Evolutionary conservation across 768 basidiomycete genomes (phyloP).

Genomic region (Boletus subparvulus): DNA sequence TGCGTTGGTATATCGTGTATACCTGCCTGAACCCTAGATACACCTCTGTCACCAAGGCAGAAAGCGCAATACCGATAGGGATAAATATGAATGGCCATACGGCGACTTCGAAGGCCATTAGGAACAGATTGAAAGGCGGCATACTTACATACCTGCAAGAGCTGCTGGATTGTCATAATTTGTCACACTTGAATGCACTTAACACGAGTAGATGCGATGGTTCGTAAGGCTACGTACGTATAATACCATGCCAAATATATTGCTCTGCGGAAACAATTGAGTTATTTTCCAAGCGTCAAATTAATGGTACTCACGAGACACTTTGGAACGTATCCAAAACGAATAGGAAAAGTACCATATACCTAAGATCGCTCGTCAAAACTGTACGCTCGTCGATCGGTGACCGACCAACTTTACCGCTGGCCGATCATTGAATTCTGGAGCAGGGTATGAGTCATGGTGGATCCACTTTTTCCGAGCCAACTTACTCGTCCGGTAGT

Average conservation of each 20-base stretch:
- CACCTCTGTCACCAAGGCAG: constrained; percentile 50
- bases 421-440: constrained; percentile 19
- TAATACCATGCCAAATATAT: constrained; percentile 25
- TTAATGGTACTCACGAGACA: constrained; percentile 8
- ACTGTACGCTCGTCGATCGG: not conserved
- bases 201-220: not conserved
- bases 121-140: not conserved
- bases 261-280: not conserved
- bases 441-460: not conserved
- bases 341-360: constrained; percentile 19
- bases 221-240: constrained; percentile 1
- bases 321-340: constrained; percentile 22
- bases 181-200: constrained; percentile 2
- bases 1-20: not conserved
- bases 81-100: constrained; percentile 54
- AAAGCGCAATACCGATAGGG: constrained; percentile 43
- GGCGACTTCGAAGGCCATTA: constrained; percentile 31
- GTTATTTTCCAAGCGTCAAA: too few relatives aligned
- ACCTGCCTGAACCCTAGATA: constrained; percentile 48
- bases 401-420: constrained; percentile 1
- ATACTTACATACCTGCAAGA: not conserved
- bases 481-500: constrained; percentile 26
- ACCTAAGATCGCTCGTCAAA: constrained; percentile 4
- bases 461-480: not conserved
- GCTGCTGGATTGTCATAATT: constrained; percentile 14